These are phyloP conservation scores for Phytophthora citricola DNA, from an alignment of 352 stramenopile species.

Conservation along the genomic window DNA sequence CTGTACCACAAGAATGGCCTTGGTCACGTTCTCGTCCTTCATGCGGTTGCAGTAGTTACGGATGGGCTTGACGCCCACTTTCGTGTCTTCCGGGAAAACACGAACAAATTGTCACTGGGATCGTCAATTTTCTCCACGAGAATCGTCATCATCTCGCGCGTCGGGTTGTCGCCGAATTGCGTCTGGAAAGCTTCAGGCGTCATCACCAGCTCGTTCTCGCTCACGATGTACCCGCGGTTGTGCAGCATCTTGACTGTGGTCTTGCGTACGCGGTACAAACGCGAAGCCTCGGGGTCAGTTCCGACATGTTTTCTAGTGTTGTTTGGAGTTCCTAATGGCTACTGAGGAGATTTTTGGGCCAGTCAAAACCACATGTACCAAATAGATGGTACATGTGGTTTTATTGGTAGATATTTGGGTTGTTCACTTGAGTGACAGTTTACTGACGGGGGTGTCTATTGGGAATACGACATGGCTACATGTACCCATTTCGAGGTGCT, in stretches of 20 bases:
- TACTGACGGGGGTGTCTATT: constrained; percentile 21
- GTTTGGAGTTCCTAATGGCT: too few species aligned
- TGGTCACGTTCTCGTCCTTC: constrained; percentile 96
- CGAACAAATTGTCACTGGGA: constrained; percentile 96
- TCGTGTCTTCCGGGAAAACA: constrained; percentile 99
- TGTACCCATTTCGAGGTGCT: constrained; percentile 48
- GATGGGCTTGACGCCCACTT: constrained; percentile 98
- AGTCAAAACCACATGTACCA: constrained; percentile 15
- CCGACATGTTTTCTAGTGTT: constrained; percentile 51
- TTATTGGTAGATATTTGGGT: constrained; percentile 21
- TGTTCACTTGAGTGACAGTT: background rate
- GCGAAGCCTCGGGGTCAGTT: constrained; percentile 84
- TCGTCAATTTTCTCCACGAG: constrained; percentile 94
- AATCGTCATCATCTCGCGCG: constrained; percentile 96
- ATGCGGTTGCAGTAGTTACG: constrained; percentile 96
- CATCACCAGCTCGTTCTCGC: constrained; percentile 96
- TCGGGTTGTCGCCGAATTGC: constrained; percentile 93
- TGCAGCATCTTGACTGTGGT: constrained; percentile 96
- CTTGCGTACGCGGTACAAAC: constrained; percentile 95
- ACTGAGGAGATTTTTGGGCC: constrained; percentile 1
- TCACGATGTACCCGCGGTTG: constrained; percentile 98
- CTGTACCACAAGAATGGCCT: constrained; percentile 98
- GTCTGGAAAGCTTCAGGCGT: constrained; percentile 93
- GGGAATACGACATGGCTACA: constrained; percentile 44
- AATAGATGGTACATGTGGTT: background rate